Evolutionary conservation across 345 rosid species (phyloP).

Genomic region (Lepidium africanum): DNA sequence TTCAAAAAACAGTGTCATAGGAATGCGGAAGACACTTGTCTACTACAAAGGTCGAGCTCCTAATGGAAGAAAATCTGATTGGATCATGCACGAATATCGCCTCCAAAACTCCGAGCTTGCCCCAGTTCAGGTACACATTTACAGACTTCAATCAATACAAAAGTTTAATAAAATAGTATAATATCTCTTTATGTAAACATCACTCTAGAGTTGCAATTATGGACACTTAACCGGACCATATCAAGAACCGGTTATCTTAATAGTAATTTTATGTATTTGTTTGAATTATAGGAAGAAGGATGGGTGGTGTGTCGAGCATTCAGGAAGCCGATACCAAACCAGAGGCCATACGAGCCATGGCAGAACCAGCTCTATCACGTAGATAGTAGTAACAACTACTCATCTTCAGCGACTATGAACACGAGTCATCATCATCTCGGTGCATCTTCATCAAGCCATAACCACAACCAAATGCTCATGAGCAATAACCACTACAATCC

Average conservation of each 20-base stretch:
- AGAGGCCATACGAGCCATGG: slow-evolving; percentile 69
- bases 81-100: slow-evolving; percentile 98
- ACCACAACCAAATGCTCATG: slow-evolving; percentile 23
- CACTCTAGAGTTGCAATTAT: neutral
- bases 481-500: slow-evolving; percentile 15
- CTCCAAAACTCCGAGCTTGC: slow-evolving; percentile 65
- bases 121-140: slow-evolving; percentile 55
- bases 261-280: neutral
- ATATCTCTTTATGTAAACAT: neutral
- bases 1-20: slow-evolving; percentile 65
- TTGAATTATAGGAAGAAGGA: slow-evolving; percentile 68
- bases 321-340: slow-evolving; percentile 73
- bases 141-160: neutral
- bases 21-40: slow-evolving; percentile 93
- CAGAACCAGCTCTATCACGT: slow-evolving; percentile 40
- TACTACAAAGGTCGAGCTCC: slow-evolving; percentile 94
- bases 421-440: slow-evolving; percentile 20
- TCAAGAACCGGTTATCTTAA: neutral
- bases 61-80: slow-evolving; percentile 77
- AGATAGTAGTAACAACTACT: slow-evolving; percentile 22
- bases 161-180: neutral
- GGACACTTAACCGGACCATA: neutral
- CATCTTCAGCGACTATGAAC: slow-evolving; percentile 17
- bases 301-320: slow-evolving; percentile 98
- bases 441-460: slow-evolving; percentile 23